Percentiles rank a stretch among this genome's conserved stretches.
These are phyloP conservation scores for Globisporangium sylvaticum DNA, from an alignment of 352 stramenopile species.

Conservation along the genomic window DNA sequence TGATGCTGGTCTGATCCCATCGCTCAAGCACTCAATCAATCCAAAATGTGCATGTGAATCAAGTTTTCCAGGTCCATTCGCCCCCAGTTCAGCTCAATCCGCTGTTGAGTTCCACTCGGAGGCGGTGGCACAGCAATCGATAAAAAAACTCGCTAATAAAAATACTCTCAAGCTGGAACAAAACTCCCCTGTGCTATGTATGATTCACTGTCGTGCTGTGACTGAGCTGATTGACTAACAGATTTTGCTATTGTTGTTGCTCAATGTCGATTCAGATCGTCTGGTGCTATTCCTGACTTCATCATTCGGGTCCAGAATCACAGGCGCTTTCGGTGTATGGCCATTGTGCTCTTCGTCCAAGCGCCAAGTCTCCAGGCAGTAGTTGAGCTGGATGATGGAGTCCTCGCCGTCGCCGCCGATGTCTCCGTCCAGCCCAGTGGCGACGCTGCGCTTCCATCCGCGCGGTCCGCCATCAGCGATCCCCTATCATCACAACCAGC, in stretches of 20 bases:
- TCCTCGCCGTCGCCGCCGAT: neutral
- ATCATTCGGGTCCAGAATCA: neutral
- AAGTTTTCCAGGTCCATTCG: neutral
- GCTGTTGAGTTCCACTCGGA: neutral
- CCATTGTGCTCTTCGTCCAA: neutral
- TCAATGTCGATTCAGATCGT: neutral
- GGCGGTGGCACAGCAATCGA: neutral
- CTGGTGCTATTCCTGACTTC: neutral
- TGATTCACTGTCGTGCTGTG: neutral
- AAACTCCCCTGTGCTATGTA: neutral
- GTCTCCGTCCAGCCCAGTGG: neutral
- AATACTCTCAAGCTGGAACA: neutral
- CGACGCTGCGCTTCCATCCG: conserved; percentile 9
- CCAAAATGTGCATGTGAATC: neutral
- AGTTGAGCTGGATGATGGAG: neutral
- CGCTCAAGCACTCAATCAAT: neutral
- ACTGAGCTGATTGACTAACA: neutral
- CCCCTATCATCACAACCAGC: neutral
- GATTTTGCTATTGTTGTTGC: neutral
- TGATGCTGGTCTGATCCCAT: neutral
- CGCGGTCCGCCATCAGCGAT: conserved; percentile 2
- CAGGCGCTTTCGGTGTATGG: neutral
- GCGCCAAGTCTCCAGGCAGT: neutral
- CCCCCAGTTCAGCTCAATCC: neutral
- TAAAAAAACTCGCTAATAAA: conserved; percentile 8